Evolutionary conservation across 495 filamentous ascomycete genomes (phyloP).

Genomic region (Penicillium parvum): DNA sequence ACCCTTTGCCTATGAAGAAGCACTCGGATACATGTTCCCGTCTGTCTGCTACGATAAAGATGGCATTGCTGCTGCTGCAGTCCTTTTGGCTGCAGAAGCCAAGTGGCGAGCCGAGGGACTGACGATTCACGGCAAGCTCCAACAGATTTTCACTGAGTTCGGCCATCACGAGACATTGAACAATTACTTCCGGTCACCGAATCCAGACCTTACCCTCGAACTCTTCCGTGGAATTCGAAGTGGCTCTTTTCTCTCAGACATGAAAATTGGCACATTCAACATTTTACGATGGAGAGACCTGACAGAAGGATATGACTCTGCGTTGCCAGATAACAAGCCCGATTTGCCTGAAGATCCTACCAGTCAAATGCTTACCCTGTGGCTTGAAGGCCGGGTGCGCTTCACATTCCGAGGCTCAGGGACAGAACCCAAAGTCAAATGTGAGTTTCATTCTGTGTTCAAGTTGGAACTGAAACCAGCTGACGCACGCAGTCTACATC

Average conservation of each 20-base stretch:
- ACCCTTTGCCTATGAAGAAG: slow-evolving; percentile 66
- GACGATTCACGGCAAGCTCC: slow-evolving; percentile 56
- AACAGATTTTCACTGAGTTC: slow-evolving; percentile 55
- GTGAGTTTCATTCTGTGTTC: slow-evolving; percentile 32
- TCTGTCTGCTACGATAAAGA: slow-evolving; percentile 66
- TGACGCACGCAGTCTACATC: slow-evolving; percentile 47
- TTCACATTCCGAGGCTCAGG: slow-evolving; percentile 67
- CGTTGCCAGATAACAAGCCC: slow-evolving; percentile 49
- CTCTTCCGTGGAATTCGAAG: slow-evolving; percentile 54
- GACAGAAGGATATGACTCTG: slow-evolving; percentile 61
- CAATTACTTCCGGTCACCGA: slow-evolving; percentile 62
- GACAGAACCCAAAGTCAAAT: slow-evolving; percentile 67
- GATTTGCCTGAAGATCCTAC: slow-evolving; percentile 54
- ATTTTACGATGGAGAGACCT: slow-evolving; percentile 65
- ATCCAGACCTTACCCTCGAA: slow-evolving; percentile 43
- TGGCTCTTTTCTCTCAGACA: slow-evolving; percentile 40
- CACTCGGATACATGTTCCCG: slow-evolving; percentile 72
- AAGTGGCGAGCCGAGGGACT: slow-evolving; percentile 51
- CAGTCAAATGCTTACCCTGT: slow-evolving; percentile 70
- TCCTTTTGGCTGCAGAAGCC: slow-evolving; percentile 56
- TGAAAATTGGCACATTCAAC: slow-evolving; percentile 44
- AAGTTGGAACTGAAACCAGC: not conserved
- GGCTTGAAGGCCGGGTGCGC: slow-evolving; percentile 53
- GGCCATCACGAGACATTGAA: slow-evolving; percentile 66
- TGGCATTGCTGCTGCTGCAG: slow-evolving; percentile 60